Base-by-base conservation (phyloP, 2,329 filamentous ascomycete genomes). In the Colletotrichum cereale region DNA sequence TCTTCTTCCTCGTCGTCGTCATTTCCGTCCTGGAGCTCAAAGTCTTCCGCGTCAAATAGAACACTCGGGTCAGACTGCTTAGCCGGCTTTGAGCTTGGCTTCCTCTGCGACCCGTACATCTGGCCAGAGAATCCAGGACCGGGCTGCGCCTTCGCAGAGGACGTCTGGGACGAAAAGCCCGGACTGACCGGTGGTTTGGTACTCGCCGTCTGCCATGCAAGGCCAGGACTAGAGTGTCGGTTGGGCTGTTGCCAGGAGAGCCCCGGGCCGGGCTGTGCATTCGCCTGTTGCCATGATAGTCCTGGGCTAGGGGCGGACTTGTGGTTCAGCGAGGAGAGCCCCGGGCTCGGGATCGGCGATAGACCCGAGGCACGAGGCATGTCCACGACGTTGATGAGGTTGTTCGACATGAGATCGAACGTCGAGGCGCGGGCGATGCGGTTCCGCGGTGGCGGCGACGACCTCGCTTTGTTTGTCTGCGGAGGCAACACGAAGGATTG, bases 41-140 rank as follows among this genome's bases (percentile, higher is more conserved):
- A 87, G 61, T 89, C 86, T 52, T 88, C 86, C 44, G 88, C 91
- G 79, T 93, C 91, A 77, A 93, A 93, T 3, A 93, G 82, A 4
- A 93, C 86, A 74, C 89, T 87, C 2, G 87, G 80, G 53, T 88
- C 81, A 1, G 77, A 44, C 58, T 67, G 66, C 47, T 31, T 40
- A 24, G 61, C 50, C 16, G 67, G 67, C 21, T 61, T 34, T 5
- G 55, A 48, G 10, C 18, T 55, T n/a, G 70, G 18, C 34, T 66
- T 62, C 44, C 34, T 65, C 14, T 57, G 47, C 14, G 64, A 18
- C 6, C 47, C 50, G 3, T 57, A 62, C 31, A 71, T 62, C 11
- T 70, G 70, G 8, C 48, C 44, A n/a, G 58, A 48, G 31, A 68
- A 60, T 55, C 66, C 79, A 31, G 75, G 72, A 57, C 72, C 79